Base-by-base conservation (phyloP, 2,329 filamentous ascomycete genomes). In the Thermothelomyces thermophilus region DNA sequence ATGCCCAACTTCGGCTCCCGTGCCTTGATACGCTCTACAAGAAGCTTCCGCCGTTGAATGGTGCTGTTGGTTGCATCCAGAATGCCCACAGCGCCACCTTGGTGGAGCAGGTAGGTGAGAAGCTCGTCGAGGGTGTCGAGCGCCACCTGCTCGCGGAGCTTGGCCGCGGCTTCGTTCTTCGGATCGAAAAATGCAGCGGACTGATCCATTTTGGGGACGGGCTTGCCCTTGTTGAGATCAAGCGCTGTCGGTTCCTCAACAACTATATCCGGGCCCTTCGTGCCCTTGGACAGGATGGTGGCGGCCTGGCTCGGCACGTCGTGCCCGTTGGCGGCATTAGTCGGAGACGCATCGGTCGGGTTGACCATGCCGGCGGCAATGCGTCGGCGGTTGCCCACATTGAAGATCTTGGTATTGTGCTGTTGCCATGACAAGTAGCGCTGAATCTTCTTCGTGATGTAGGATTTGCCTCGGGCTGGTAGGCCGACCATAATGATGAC, bases 401-500 rank as follows among this genome's bases (percentile, higher is more conserved):
- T 98, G 80, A 98, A 98, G 60, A 98, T 96, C 58, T 79, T 80
- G 11, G 90, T 93, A 63, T 95, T 88, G 69, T 98, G 91, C 64
- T 98, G 93, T 63, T 96, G 83, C 93, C 93, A 98, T 43, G 94
- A 91, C 44, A 98, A 73, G 65, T 97, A 98, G 54, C 93, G 81
- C 52, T 93, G 87, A 56, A 98, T 80, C 72, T 98, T 98, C 75
- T 97, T 97, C 54, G 93, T 97, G 62, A 98, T 95, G 70, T 98
- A 98, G 48, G 90, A 96, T 72, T 98, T 98, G 65, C 93, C 93
- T 62, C 93, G 79, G 9, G 93, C 93, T 2, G 93, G 93, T 61
- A 98, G 73, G 56, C 93, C 93, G 53, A 98, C 93, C 93, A 98
- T 98, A 66, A 98, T 83, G 62, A 98, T 95, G 64, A 97, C 89